Conservation (phyloP, 2,329 filamentous ascomycete genomes). For the Chalaropsis ovoidea region DNA sequence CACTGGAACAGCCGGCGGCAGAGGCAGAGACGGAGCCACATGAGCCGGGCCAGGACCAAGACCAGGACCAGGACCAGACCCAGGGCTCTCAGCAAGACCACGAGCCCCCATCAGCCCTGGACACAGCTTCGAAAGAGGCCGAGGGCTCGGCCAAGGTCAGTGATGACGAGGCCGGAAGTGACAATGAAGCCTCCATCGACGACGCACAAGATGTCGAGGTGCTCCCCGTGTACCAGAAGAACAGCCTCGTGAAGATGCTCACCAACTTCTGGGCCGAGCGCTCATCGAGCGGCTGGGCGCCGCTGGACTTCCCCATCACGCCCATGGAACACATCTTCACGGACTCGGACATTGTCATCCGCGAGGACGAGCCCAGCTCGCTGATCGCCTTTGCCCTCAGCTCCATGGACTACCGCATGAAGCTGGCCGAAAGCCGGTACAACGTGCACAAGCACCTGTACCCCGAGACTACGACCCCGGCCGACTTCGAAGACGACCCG, state of each 20-base stretch:
- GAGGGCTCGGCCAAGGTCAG: constrained; percentile 45
- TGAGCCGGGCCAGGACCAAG: constrained; percentile 30
- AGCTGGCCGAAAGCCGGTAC: constrained; percentile 54
- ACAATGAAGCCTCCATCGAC: constrained; percentile 57
- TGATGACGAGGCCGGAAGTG: constrained; percentile 62
- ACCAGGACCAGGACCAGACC: constrained; percentile 23
- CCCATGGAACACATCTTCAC: constrained; percentile 90
- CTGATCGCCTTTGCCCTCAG: constrained; percentile 87
- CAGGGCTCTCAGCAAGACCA: constrained; percentile 28
- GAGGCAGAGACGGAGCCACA: constrained; percentile 24
- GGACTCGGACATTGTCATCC: constrained; percentile 91
- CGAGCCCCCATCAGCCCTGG: background rate
- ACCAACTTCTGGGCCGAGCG: constrained; percentile 98
- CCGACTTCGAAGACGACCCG: constrained; percentile 20
- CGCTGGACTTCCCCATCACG: constrained; percentile 82
- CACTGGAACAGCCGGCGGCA: background rate
- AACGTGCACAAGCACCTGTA: constrained; percentile 24
- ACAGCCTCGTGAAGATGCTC: constrained; percentile 85
- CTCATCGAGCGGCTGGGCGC: constrained; percentile 87
- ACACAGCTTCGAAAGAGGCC: constrained; percentile 31
- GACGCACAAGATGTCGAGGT: constrained; percentile 48
- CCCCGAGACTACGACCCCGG: constrained; percentile 5
- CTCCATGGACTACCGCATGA: constrained; percentile 75
- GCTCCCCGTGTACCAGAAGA: constrained; percentile 85
- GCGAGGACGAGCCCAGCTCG: constrained; percentile 94